Evolutionary conservation across 1,139 yeast genomes (phyloP), one percentile per base, ranked within the genome.

Genomic region (Zygoascus sp.): DNA sequence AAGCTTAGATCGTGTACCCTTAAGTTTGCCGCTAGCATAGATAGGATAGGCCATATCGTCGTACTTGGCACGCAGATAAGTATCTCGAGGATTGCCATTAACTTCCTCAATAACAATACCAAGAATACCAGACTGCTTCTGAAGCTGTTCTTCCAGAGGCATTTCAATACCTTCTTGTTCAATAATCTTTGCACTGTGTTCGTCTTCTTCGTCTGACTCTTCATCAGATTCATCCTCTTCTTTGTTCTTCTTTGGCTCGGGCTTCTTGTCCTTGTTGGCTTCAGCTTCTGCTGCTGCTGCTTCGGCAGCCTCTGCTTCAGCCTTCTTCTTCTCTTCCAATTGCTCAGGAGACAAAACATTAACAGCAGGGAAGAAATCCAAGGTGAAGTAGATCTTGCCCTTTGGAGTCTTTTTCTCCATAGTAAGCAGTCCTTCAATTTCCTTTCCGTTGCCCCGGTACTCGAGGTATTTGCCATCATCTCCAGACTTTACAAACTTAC

Each of bases 331-430:
- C 56, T 80, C 87, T 51, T 70, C 74, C 43, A 79, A 72, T 55
- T 87, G 96, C 50, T 80, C 84, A 46, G 87, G 80, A 28, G 88
- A 79, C 73, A 83, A 74, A 7, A 89, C 83, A 11, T 90, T 88
- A 47, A 84, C 66, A 15, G 83, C 69, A 21, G 98, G 97, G 66
- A 79, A 88, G 72, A 92, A 92, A 2, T 94, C 77, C 45, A 85
- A 70, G 10, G 80, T 74, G 64, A 86, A 92, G 11, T 80, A 75
- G 32, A 92, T 73, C 17, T 75, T 67, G 61, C 98, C 98, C 69
- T 85, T 85, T 38, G 95, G 80, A 15, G 92, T 89, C 61, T 81
- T 84, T 53, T 67, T 69, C 57, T 76, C 80, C 59, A 80, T 79
- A 39, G 83, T 77, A 55, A 92, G 73, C 55, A 77, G 76, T 44